phyloP scores from a whole-genome alignment of 1,139 yeast species.

The Ashbya aceris region DNA sequence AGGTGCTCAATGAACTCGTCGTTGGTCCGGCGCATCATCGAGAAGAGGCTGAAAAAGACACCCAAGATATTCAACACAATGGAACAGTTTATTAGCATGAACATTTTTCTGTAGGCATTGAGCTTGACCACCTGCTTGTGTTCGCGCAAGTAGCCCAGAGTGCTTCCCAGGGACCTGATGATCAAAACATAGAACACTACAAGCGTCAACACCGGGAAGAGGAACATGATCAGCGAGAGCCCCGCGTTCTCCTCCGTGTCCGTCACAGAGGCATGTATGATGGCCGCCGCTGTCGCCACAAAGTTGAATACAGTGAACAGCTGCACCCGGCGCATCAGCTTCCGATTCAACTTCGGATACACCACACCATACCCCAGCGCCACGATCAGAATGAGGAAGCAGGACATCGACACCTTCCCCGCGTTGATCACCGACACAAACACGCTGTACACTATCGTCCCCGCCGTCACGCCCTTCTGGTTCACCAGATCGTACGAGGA shows the following conservation, averaged over 20 bases:
- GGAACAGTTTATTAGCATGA: slow-evolving; percentile 65
- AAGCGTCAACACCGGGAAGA: slow-evolving; percentile 67
- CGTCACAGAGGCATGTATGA: slow-evolving; percentile 56
- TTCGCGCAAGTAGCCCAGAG: slow-evolving; percentile 63
- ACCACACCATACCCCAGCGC: slow-evolving; percentile 94
- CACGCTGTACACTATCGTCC: slow-evolving; percentile 64
- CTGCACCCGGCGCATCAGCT: slow-evolving; percentile 71
- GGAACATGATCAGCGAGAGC: slow-evolving; percentile 37
- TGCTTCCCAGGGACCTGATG: slow-evolving; percentile 60
- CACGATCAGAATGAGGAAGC: slow-evolving; percentile 77
- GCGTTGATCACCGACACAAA: slow-evolving; percentile 74
- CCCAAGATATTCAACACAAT: slow-evolving; percentile 52
- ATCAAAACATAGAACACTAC: slow-evolving; percentile 68
- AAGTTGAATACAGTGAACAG: slow-evolving; percentile 69
- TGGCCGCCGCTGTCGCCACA: slow-evolving; percentile 54
- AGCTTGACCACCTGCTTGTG: slow-evolving; percentile 91
- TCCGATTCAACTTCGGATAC: slow-evolving; percentile 67
- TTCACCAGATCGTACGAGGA: slow-evolving; percentile 83
- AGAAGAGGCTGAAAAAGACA: slow-evolving; percentile 58
- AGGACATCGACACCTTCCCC: slow-evolving; percentile 75
- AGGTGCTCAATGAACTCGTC: slow-evolving; percentile 73
- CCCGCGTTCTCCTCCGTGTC: slow-evolving; percentile 37
- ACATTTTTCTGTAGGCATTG: slow-evolving; percentile 70
- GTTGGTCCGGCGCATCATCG: slow-evolving; percentile 64
- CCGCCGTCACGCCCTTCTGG: slow-evolving; percentile 47